Conservation (phyloP, 805 yeast genomes). For the Metschnikowia lachancei region DNA sequence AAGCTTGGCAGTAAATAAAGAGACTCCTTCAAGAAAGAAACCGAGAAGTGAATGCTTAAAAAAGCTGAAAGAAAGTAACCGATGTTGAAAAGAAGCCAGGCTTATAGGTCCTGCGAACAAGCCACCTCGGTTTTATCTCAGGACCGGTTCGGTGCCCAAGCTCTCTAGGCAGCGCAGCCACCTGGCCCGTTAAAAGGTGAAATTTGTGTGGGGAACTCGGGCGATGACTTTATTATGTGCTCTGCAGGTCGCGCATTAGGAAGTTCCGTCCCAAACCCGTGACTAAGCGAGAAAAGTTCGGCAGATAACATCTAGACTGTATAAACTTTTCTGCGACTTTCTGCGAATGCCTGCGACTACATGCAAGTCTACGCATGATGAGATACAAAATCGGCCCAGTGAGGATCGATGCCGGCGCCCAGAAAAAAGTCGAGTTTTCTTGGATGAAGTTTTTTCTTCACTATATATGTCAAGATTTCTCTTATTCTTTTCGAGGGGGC, state of each 20-base stretch:
- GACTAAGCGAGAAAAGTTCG: constrained; percentile 5
- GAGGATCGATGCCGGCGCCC: constrained; percentile 13
- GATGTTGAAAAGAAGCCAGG: neutral
- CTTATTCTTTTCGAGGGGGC: neutral
- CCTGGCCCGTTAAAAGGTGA: constrained; percentile 4
- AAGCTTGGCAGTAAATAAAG: too few species aligned
- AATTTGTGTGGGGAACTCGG: constrained; percentile 11
- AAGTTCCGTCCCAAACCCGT: constrained; percentile 3
- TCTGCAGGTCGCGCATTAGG: constrained; percentile 1
- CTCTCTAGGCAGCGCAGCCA: constrained; percentile 2
- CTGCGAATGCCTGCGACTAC: neutral
- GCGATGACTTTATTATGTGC: constrained; percentile 4
- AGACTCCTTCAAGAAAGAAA: neutral
- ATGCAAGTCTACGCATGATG: neutral
- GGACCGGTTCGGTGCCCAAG: constrained; percentile 1
- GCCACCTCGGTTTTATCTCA: neutral
- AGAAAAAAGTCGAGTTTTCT: constrained; percentile 3
- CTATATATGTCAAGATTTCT: too few species aligned
- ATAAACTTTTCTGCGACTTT: too few species aligned
- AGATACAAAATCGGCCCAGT: constrained; percentile 3
- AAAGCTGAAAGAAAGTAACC: neutral
- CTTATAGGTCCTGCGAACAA: neutral
- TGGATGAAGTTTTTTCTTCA: too few species aligned
- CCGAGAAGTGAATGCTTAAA: neutral
- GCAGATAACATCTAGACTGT: too few species aligned